Conservation (phyloP, 2,329 filamentous ascomycete genomes). For the Achaetomium macrosporum region DNA sequence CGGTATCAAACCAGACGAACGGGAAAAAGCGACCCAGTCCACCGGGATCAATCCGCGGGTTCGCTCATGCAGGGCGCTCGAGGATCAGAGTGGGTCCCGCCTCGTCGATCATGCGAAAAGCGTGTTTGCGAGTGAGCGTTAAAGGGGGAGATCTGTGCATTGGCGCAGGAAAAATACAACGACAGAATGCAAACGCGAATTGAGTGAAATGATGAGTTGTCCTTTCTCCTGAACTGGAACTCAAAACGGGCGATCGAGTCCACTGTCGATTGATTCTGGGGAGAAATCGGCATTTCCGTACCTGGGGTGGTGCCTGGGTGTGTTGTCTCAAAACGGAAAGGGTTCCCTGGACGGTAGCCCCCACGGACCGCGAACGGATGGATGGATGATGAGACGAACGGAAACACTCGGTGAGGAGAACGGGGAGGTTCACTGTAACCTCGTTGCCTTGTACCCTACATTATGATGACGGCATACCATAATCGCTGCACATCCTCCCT, state of each 20-base stretch:
- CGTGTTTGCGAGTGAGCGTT: neutral
- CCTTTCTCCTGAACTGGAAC: neutral
- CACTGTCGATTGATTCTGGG: neutral
- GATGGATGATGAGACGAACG: conserved; percentile 2
- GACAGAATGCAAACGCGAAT: neutral
- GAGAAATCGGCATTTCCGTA: neutral
- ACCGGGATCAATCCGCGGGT: conserved; percentile 19
- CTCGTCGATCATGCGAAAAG: conserved; percentile 7
- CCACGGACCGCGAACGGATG: neutral
- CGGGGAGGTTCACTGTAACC: neutral
- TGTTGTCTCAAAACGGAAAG: neutral
- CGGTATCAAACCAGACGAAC: neutral
- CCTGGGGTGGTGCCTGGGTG: neutral
- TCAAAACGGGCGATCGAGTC: neutral
- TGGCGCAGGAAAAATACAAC: neutral
- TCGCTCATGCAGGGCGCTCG: conserved; percentile 8
- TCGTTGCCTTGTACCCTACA: neutral
- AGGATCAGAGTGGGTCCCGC: conserved; percentile 7
- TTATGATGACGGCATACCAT: neutral
- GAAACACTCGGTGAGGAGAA: conserved; percentile 9
- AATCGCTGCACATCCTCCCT: neutral
- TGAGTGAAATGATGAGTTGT: conserved; percentile 8
- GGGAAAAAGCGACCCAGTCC: conserved; percentile 7
- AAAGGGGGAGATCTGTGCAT: conserved; percentile 11
- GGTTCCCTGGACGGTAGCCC: neutral